A percentile compares a stretch with the other conserved stretches of the same genome.
Conservation (phyloP, 2,329 filamentous ascomycete genomes). For the Peltaster fructicola region DNA sequence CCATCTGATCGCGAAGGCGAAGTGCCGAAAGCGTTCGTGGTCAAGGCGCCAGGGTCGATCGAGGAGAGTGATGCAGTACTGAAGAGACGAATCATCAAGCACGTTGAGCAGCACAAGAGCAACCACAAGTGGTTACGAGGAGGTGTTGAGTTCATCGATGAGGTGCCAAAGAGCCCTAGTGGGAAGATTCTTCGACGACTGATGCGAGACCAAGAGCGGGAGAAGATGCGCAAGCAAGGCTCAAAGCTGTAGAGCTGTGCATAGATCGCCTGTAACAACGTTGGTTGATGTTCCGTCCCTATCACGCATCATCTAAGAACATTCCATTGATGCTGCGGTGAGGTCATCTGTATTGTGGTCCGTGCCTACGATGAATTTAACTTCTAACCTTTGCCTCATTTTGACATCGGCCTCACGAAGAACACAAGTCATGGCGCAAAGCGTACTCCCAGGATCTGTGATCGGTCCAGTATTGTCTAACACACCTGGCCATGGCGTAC, state of each 20-base stretch:
- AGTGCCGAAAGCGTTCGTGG: conserved; percentile 45
- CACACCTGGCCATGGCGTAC: conserved; percentile 63
- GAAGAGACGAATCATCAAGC: conserved; percentile 34
- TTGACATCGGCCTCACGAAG: no score
- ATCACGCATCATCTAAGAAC: no score
- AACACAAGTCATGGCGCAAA: no score
- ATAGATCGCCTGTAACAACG: no score
- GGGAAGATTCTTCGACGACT: conserved; percentile 46
- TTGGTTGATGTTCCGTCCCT: no score
- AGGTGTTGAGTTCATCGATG: conserved; percentile 39
- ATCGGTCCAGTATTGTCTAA: conserved; percentile 53
- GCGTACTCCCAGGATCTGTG: conserved; percentile 65
- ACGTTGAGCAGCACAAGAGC: conserved; percentile 44
- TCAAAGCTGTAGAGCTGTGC: conserved; percentile 46
- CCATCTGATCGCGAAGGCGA: conserved; percentile 45
- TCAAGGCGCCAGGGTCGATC: conserved; percentile 32
- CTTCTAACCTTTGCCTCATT: no score
- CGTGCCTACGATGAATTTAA: no score
- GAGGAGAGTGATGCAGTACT: conserved; percentile 35
- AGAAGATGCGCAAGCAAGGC: conserved; percentile 43
- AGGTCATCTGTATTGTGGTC: no score
- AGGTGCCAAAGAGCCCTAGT: conserved; percentile 42
- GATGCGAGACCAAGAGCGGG: conserved; percentile 57
- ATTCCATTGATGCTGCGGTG: no score
- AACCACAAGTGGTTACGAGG: conserved; percentile 45